Base-by-base conservation (phyloP, 352 stramenopile genomes). In the Globisporangium radiosum region DNA sequence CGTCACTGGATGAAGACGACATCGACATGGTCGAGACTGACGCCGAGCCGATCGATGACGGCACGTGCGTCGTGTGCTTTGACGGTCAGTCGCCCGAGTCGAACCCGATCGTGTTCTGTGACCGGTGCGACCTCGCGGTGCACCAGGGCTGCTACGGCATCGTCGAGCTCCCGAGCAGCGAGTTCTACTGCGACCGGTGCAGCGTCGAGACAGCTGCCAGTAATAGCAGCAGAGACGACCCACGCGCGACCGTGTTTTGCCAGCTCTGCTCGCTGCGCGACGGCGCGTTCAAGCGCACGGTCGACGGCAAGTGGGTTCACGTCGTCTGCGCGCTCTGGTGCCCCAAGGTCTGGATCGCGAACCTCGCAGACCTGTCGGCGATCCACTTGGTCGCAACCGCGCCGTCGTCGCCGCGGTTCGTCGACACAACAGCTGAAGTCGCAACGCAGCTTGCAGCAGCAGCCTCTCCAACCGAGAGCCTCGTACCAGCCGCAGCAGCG, bases 151-250 rank as follows among this genome's bases (percentile, higher is more conserved):
- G 88, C 70, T 97, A 97, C 52, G 88, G 88, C 52, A 78, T 97
- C 50, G 71, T 75, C 5, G 77, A 93, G 50, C 83, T 95, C 13
- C 85, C 83, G 7, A 89, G 69, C 54, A 92, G 72, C 65, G 86
- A 96, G 64, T 97, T 95, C 62, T 92, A 88, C 60, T 97, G 88
- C 58, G 85, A 96, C 57, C 77, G 80, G n/a, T 97, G 88, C 56
- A 73, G 70, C 50, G 66, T 76, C 5, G 72, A 79, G 39, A 33
- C 25, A 33, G 25, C 25, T 33, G 25, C 25, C 2, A 33, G 25
- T 3, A 33, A 33, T 33, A 69, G 76, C 38, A 78, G 87, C 40
- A 73, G 73, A 36, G 59, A 76, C 9, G 78, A 90, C 52, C 71
- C 80, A 3, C 67, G 67, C 9, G 62, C 66, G 2, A 62, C 76